phyloP scores from a whole-genome alignment of 345 rosid genomes.

The Draba incana region DNA sequence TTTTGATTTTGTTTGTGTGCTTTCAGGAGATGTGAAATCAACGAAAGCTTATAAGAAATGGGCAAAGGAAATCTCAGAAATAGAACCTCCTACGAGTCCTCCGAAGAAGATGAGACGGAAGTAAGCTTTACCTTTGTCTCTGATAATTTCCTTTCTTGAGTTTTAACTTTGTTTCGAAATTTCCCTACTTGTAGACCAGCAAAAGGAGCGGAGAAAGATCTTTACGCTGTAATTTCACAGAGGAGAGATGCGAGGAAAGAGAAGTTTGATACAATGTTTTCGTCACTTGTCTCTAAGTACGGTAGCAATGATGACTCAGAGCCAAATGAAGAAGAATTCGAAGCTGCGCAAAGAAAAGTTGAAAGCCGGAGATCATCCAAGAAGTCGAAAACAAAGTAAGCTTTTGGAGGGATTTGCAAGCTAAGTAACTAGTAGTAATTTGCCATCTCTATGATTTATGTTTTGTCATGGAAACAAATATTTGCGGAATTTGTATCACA shows the following conservation, averaged over 20 bases:
- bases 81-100: slow-evolving; percentile 73
- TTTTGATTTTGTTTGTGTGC: slow-evolving; percentile 7
- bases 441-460: background rate
- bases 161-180: background rate
- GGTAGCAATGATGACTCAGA: slow-evolving; percentile 61
- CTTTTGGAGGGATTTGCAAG: background rate
- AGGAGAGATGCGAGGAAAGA: slow-evolving; percentile 70
- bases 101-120: slow-evolving; percentile 50
- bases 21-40: slow-evolving; percentile 68
- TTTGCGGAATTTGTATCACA: background rate
- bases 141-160: background rate
- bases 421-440: background rate
- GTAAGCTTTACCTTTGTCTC: slow-evolving; percentile 48
- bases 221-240: slow-evolving; percentile 62
- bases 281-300: slow-evolving; percentile 71
- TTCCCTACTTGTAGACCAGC: slow-evolving; percentile 43
- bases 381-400: slow-evolving; percentile 49
- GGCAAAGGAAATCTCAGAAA: slow-evolving; percentile 67
- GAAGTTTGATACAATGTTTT: slow-evolving; percentile 78
- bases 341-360: slow-evolving; percentile 76
- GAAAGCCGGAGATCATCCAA: slow-evolving; percentile 55
- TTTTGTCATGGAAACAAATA: slow-evolving; percentile 12
- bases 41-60: slow-evolving; percentile 85
- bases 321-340: slow-evolving; percentile 89
- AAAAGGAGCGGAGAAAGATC: slow-evolving; percentile 59